Base-by-base conservation (phyloP, 257 asterid genomes). In the Mentha longifolia region DNA sequence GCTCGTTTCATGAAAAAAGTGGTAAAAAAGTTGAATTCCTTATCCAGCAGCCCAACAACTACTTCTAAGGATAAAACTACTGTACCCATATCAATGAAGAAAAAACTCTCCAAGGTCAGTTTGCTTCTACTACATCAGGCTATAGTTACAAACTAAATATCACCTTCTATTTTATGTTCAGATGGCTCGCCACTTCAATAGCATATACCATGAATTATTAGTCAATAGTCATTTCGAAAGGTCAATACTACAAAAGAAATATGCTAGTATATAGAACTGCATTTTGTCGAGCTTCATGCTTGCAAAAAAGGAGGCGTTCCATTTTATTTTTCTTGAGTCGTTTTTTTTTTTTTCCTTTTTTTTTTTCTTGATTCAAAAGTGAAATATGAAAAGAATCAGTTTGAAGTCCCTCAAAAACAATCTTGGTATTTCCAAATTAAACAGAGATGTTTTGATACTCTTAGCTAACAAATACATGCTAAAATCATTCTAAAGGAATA, bases 61-160 rank as follows among this genome's bases (percentile, higher is more conserved):
- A 61, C 77, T 72, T 73, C 89, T 61, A 77, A 73, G 80, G 76
- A 74, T 73, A 83, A 80, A 61, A 75, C 72, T 66, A 71, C 77
- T 67, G 63, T 51, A 81, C 74, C 92, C 67, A 63, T 56, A 50
- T 62, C 90, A 43, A 68, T 75, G 70, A 86, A 78, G 84, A 86
- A 68, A 79, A 90, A 81, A 75, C 76, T 90, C 74, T 77, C 87
- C 41, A 88, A 90, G 98, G 98, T 92, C 58, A 62, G 89, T 76
- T 69, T 47, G 9, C 74, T 9, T 42, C 57, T 25, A 68, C 41
- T 61, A 59, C 39, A 73, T 42, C 67, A 35, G 39, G 68, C 56
- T 61, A 57, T 47, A 70, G 54, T 65, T 17, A 58, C 37, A 6
- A 5, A 35, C 50, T 52, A 65, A 59, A 28, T 47, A 65, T 15